phyloP scores from a whole-genome alignment of 2,329 filamentous ascomycete genomes.

The Botrytis paeoniae region DNA sequence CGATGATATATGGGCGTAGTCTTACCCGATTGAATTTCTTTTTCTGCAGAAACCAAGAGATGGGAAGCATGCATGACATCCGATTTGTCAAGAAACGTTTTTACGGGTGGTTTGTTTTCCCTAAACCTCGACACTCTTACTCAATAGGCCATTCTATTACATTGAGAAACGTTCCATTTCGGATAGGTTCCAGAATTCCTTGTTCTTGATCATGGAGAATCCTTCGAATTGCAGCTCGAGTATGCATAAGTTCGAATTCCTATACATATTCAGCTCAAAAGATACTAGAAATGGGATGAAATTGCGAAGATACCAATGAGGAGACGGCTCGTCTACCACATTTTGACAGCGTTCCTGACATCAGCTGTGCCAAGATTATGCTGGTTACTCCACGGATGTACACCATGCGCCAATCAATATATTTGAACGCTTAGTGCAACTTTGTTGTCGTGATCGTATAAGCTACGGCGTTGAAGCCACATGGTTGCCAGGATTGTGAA shows the following conservation, averaged over 20 bases:
- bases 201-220: not conserved
- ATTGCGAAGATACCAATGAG: not conserved
- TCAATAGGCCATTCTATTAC: not conserved
- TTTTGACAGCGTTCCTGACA: constrained; percentile 13
- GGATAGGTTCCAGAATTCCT: not conserved
- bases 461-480: constrained; percentile 2
- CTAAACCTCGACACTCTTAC: not conserved
- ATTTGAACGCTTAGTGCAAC: not conserved
- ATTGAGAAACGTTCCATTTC: not conserved
- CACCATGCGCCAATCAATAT: not conserved
- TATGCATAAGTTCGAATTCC: not conserved
- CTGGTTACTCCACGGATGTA: not conserved
- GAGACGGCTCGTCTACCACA: constrained; percentile 9
- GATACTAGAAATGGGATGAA: not conserved
- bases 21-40: not conserved
- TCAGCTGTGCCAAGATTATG: constrained; percentile 8
- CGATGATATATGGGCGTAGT: not conserved
- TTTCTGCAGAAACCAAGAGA: not conserved
- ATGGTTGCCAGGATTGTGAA: not conserved
- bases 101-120: no score
- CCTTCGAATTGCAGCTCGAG: not conserved
- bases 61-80: not conserved
- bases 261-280: constrained; percentile 3
- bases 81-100: not conserved
- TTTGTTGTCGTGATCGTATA: not conserved